Conservation (phyloP, 495 filamentous ascomycete genomes). For the Aspergillus carlsbadensis region DNA sequence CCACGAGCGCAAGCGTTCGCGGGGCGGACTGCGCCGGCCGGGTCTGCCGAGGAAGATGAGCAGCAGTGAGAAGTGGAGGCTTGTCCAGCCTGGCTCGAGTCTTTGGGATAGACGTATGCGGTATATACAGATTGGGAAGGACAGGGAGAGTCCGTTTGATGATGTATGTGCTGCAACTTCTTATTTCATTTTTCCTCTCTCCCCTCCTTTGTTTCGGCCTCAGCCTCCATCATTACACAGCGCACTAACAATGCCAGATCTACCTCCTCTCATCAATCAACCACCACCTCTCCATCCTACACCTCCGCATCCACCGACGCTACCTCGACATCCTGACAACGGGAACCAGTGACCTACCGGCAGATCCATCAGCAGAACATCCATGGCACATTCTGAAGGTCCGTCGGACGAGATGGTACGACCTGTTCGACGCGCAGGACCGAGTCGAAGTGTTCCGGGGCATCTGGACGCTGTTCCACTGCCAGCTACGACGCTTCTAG, state of each 20-base stretch:
- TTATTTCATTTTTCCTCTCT: not conserved
- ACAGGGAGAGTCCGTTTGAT: constrained; percentile 46
- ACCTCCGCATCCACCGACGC: constrained; percentile 66
- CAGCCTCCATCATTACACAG: too few relatives aligned
- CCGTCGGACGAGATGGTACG: constrained; percentile 73
- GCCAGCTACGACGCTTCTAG: constrained; percentile 54
- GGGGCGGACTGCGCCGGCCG: constrained; percentile 33
- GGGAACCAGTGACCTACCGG: constrained; percentile 28
- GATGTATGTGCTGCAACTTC: constrained; percentile 40
- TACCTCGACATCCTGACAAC: constrained; percentile 58
- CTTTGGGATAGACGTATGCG: constrained; percentile 77
- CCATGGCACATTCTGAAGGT: constrained; percentile 65
- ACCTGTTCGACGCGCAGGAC: constrained; percentile 68
- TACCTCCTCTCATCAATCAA: constrained; percentile 81
- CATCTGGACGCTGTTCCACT: constrained; percentile 75
- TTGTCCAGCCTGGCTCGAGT: constrained; percentile 59
- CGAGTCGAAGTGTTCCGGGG: constrained; percentile 68
- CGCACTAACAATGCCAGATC: constrained; percentile 51
- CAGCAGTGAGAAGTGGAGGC: constrained; percentile 43
- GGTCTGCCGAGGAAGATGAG: constrained; percentile 34
- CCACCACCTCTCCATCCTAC: constrained; percentile 76
- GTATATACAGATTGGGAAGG: constrained; percentile 72
- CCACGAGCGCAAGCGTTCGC: constrained; percentile 42
- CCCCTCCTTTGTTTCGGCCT: too few relatives aligned
- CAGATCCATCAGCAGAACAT: constrained; percentile 50